Conservation (phyloP, 2,329 filamentous ascomycete genomes). For the Lasiodiplodia hormozganensis region DNA sequence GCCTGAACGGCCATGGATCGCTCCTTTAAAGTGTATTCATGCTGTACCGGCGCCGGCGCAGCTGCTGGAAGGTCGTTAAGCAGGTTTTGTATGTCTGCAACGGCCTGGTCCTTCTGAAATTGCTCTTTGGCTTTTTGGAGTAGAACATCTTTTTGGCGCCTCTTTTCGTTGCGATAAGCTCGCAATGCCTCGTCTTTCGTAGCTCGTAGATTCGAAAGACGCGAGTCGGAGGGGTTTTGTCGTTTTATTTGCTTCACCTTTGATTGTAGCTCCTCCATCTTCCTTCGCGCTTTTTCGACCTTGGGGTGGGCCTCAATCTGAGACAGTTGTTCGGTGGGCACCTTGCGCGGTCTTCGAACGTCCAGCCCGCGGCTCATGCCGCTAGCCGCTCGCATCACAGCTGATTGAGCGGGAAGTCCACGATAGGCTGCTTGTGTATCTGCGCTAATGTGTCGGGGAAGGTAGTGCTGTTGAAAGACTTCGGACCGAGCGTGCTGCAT, state of each 20-base stretch:
- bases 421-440: slow-evolving; percentile 12
- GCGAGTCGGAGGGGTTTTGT: not conserved
- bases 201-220: not conserved
- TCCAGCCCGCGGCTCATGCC: slow-evolving; percentile 5
- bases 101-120: not conserved
- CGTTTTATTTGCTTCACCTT: not conserved
- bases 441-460: slow-evolving; percentile 8
- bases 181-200: not conserved
- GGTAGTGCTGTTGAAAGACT: slow-evolving; percentile 16
- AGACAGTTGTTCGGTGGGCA: not conserved
- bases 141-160: not conserved
- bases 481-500: slow-evolving; percentile 12
- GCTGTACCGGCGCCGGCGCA: not conserved
- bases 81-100: not conserved
- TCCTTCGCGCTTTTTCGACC: not conserved
- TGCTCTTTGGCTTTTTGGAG: not conserved
- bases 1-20: not conserved
- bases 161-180: not conserved
- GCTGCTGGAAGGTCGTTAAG: not conserved
- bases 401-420: slow-evolving; percentile 1
- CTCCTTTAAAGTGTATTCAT: not conserved
- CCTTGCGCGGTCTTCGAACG: not conserved
- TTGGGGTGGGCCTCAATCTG: not conserved
- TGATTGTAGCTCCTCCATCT: not conserved
- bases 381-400: slow-evolving; percentile 11